Conservation (phyloP, 225 moss, liverwort and hornwort species). For the Climacium dendroides region DNA sequence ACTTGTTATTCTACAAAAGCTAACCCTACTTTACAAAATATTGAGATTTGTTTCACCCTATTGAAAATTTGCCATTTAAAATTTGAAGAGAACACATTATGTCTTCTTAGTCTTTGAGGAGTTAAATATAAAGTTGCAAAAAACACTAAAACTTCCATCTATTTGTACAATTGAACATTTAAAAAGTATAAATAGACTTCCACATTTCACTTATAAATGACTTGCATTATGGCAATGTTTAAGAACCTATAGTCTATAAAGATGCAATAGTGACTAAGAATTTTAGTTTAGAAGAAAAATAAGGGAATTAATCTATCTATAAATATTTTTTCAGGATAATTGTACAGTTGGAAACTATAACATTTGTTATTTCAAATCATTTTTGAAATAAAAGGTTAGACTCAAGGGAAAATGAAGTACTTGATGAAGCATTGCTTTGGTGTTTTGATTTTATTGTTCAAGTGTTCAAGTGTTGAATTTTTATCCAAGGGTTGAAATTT, state of each 20-base stretch:
- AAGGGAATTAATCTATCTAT: background rate
- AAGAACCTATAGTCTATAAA: background rate
- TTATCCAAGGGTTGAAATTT: background rate
- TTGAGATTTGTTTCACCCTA: no score
- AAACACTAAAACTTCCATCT: background rate
- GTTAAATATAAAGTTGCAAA: background rate
- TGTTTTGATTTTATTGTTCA: background rate
- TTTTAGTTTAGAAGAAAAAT: background rate
- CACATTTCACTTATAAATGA: background rate
- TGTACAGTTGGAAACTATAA: background rate
- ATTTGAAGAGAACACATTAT: no score
- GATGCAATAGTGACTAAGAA: background rate
- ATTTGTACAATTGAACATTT: background rate
- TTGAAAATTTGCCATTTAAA: no score
- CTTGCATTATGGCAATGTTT: background rate
- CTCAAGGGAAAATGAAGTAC: background rate
- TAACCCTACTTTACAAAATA: no score
- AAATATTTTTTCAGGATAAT: background rate
- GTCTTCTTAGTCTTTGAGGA: no score
- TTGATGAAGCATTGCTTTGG: background rate
- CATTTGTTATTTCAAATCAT: background rate
- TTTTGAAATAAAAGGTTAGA: background rate
- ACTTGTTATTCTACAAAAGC: no score
- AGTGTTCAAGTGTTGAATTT: background rate
- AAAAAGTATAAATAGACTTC: background rate